Conservation (phyloP, 1,284 basidiomycete genomes). For the Tetrapyrgos nigripes region DNA sequence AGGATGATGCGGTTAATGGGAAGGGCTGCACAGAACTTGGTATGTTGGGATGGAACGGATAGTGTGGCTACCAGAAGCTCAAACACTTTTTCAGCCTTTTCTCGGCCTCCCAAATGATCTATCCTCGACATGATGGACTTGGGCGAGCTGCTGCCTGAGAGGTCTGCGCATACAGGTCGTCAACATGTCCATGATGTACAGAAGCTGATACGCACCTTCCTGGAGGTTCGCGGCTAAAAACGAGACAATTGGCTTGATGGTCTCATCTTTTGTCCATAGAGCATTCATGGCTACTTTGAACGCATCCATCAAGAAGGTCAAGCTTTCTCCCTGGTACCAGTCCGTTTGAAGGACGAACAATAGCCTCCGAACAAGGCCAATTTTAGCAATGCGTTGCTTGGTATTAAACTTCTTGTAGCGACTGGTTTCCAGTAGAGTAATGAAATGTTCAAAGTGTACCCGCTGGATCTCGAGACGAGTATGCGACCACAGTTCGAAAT, state of each 20-base stretch:
- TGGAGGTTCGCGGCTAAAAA: constrained; percentile 88
- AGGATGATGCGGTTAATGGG: constrained; percentile 78
- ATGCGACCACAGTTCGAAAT: constrained; percentile 90
- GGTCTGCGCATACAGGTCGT: constrained; percentile 4
- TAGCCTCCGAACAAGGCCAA: constrained; percentile 77
- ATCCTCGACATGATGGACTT: constrained; percentile 60
- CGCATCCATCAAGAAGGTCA: constrained; percentile 64
- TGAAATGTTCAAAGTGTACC: constrained; percentile 84
- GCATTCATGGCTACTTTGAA: constrained; percentile 63
- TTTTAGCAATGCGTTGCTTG: constrained; percentile 71
- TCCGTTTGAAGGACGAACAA: constrained; percentile 83
- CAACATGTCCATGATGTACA: neutral
- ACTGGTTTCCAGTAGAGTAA: constrained; percentile 73
- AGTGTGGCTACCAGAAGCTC: constrained; percentile 64
- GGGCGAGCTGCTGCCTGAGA: constrained; percentile 52
- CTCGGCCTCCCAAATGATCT: constrained; percentile 50
- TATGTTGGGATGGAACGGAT: constrained; percentile 56
- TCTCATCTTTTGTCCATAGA: constrained; percentile 71
- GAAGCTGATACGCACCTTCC: constrained; percentile 55
- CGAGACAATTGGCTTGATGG: constrained; percentile 85
- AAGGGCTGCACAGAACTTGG: constrained; percentile 69
- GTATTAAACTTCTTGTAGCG: constrained; percentile 79
- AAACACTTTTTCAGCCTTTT: constrained; percentile 70
- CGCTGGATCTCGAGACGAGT: constrained; percentile 74
- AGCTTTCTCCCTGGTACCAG: constrained; percentile 67